Base-by-base conservation (phyloP, 2,329 filamentous ascomycete species). In the Ilyonectria mors-panacis region DNA sequence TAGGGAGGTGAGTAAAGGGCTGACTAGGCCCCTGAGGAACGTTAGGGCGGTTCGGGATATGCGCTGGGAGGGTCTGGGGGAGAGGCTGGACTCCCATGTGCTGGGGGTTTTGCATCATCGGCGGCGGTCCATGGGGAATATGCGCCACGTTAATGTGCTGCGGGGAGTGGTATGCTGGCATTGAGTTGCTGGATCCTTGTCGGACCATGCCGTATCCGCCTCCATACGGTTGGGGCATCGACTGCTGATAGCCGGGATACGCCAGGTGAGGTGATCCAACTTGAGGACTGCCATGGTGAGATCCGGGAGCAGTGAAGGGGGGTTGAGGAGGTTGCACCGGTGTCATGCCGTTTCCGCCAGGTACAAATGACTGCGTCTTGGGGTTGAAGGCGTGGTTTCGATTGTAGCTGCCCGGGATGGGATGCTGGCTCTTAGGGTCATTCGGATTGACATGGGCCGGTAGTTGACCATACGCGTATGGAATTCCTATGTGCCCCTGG, bases 361-460 rank as follows among this genome's bases (percentile, higher is more conserved):
- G 95, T 26, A 97, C 89, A 80, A 98, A 98, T 0, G 95, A 93
- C 77, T 97, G 93, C 17, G 93, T 98, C 82, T 97, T 95, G 1
- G 95, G 95, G 77, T 98, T 98, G 83, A 98, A 98, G 13, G 92
- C 90, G 74, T 94, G 93, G 58, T 81, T 82, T 65, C 94, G 88
- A 77, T 93, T 94, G 72, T 89, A 97, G 81, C 92, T 96, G 39
- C 94, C 94, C 15, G 94, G 93, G 63, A 97, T 90, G 6, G 94
- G 93, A 78, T 97, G 94, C 77, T 94, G 92, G 65, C 88, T 89
- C 79, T 93, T 91, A 9, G 91, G 89, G 74, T 93, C 93, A 68
- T 92, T 87, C 28, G 93, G 90, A 55, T 91, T 91, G 58, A 87
- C 85, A 69, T 93, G 89, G 19, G 86, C 88, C 4, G 93, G 92